Evolutionary conservation across 768 basidiomycete species (phyloP).

Genomic region (Suillus cothurnatus): DNA sequence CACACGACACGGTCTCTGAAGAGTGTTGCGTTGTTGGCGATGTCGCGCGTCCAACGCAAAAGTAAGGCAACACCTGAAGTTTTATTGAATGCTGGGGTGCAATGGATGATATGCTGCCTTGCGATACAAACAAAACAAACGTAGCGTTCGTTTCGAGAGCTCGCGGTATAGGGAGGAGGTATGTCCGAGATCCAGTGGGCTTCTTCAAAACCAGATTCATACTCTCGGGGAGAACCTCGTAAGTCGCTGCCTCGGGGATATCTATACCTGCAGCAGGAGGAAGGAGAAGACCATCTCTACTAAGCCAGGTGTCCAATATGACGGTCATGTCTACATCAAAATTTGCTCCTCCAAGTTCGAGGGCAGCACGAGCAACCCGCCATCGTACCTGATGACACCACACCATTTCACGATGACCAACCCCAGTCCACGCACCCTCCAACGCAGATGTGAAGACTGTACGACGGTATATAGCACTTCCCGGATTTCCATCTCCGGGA

Average conservation of each 20-base stretch:
- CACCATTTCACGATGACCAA: constrained; percentile 95
- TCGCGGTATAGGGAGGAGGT: constrained; percentile 48
- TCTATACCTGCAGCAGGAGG: constrained; percentile 31
- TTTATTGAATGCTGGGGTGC: constrained; percentile 50
- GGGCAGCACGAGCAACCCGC: constrained; percentile 76
- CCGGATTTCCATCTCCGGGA: background rate
- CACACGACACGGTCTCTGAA: constrained; percentile 35
- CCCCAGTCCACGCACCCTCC: constrained; percentile 92
- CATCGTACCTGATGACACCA: constrained; percentile 99
- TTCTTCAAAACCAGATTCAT: constrained; percentile 44
- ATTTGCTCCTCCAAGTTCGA: constrained; percentile 57
- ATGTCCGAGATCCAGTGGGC: constrained; percentile 45
- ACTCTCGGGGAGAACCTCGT: constrained; percentile 41
- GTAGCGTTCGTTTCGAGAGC: constrained; percentile 21
- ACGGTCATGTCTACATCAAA: constrained; percentile 31
- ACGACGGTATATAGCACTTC: constrained; percentile 43
- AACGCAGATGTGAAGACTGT: constrained; percentile 85
- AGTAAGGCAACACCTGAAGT: constrained; percentile 48
- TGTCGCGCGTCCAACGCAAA: constrained; percentile 39
- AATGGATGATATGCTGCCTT: constrained; percentile 54
- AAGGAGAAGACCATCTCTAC: constrained; percentile 54
- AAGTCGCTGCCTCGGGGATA: constrained; percentile 22
- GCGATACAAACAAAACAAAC: constrained; percentile 61
- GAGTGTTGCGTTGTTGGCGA: constrained; percentile 10
- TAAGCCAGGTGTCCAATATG: constrained; percentile 66